These are phyloP conservation scores for Apiotrichum laibachii DNA, from an alignment of 1,284 basidiomycete species.

Conservation along the genomic window DNA sequence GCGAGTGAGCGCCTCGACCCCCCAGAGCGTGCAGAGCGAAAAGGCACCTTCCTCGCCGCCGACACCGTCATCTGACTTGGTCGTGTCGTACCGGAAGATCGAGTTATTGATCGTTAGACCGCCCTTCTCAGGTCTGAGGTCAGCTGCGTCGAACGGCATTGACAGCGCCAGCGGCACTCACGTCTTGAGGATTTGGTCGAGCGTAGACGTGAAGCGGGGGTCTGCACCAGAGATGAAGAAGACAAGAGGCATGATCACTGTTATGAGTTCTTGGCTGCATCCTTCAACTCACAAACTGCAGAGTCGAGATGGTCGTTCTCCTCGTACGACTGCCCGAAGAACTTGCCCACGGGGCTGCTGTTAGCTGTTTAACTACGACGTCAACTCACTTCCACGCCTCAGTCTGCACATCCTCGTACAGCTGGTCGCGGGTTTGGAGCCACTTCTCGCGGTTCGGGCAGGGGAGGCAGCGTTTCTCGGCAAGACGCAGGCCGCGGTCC, in stretches of 20 bases:
- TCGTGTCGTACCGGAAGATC: conserved; percentile 64
- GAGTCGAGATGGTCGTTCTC: conserved; percentile 53
- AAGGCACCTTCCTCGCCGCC: conserved; percentile 83
- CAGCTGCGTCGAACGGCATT: not conserved
- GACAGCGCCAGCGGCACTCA: conserved; percentile 21
- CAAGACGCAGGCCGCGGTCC: conserved; percentile 81
- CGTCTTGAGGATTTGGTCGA: conserved; percentile 74
- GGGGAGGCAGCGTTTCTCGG: conserved; percentile 71
- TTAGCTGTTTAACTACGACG: conserved; percentile 32
- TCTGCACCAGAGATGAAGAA: conserved; percentile 82
- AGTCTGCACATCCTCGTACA: conserved; percentile 72
- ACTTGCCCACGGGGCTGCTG: conserved; percentile 30
- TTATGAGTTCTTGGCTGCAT: not conserved
- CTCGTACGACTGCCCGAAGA: conserved; percentile 54
- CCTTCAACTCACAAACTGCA: conserved; percentile 41
- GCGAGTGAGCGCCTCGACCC: conserved; percentile 79
- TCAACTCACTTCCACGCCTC: conserved; percentile 56
- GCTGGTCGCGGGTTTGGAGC: conserved; percentile 67
- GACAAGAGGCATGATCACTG: conserved; percentile 52
- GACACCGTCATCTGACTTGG: conserved; percentile 79
- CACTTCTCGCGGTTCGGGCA: conserved; percentile 60
- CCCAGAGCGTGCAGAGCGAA: conserved; percentile 56
- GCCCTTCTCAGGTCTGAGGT: conserved; percentile 66
- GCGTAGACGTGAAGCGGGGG: conserved; percentile 76
- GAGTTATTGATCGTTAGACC: conserved; percentile 73